Evolutionary conservation across 2,329 filamentous ascomycete species (phyloP).

Genomic region (Zymoseptoria passerinii): DNA sequence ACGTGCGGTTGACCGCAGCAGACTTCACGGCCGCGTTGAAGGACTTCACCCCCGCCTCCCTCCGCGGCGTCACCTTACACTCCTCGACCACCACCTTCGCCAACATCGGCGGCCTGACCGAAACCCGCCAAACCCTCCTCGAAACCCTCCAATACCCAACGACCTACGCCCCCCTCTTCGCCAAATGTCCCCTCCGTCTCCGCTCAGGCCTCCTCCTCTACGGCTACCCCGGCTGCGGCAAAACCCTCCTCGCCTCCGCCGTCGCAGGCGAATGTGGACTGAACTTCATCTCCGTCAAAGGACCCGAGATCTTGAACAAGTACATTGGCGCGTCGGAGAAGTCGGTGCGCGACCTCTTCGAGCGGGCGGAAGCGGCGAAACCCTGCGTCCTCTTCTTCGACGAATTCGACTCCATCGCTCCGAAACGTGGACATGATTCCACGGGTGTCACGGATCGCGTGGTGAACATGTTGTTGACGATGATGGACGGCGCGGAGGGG

Average conservation of each 20-base stretch:
- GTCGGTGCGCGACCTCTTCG: conserved; percentile 88
- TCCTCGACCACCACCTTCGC: conserved; percentile 88
- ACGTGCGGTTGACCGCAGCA: conserved; percentile 56
- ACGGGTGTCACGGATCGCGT: conserved; percentile 98
- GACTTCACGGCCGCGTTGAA: conserved; percentile 82
- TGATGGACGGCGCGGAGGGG: conserved; percentile 98
- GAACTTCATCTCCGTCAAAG: conserved; percentile 98
- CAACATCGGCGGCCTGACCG: conserved; percentile 78
- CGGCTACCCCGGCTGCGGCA: conserved; percentile 91
- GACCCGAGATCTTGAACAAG: conserved; percentile 96
- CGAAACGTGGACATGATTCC: conserved; percentile 91
- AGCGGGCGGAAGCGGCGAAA: conserved; percentile 78
- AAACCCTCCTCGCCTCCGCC: conserved; percentile 88
- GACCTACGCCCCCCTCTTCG: conserved; percentile 95
- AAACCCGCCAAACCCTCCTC: conserved; percentile 82
- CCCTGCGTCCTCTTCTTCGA: conserved; percentile 98
- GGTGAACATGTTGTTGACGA: conserved; percentile 93
- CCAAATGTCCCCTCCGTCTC: conserved; percentile 86
- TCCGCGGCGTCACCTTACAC: conserved; percentile 89
- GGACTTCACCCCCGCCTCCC: conserved; percentile 88
- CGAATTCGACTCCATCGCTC: conserved; percentile 95
- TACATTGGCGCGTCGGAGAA: conserved; percentile 98
- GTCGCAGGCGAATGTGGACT: conserved; percentile 97
- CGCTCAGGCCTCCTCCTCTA: conserved; percentile 89
- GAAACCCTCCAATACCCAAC: conserved; percentile 96